These are phyloP conservation scores for Salvia miltiorrhiza DNA, from an alignment of 257 asterid species.

Conservation along the genomic window DNA sequence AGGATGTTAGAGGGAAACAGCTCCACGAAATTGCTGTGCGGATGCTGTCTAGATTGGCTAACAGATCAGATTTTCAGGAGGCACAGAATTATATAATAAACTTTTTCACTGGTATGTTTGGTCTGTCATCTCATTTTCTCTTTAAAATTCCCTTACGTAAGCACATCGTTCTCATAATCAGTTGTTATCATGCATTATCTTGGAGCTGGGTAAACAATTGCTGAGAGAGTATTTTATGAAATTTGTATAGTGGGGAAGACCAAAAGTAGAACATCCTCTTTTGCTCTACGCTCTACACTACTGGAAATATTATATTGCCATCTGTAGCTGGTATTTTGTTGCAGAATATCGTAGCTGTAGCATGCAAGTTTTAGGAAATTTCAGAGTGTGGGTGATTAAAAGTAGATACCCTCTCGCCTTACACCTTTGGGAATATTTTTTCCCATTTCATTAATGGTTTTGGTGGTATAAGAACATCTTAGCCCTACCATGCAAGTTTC, in stretches of 20 bases:
- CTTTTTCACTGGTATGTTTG: conserved; percentile 61
- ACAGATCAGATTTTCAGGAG: conserved; percentile 58
- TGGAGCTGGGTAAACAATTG: conserved; percentile 5
- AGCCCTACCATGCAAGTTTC: not conserved
- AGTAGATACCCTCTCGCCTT: not conserved
- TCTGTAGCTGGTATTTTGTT: not conserved
- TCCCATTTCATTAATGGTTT: not conserved
- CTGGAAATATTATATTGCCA: not conserved
- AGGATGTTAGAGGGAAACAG: conserved; percentile 77
- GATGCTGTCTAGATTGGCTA: conserved; percentile 60
- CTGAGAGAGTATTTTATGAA: conserved; percentile 3
- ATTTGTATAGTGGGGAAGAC: not conserved
- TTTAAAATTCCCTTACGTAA: not conserved
- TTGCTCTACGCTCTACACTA: not conserved
- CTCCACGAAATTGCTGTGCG: conserved; percentile 59
- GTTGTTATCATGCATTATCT: not conserved
- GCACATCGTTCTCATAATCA: not conserved
- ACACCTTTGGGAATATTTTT: not conserved
- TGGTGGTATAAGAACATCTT: not conserved
- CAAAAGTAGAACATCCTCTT: not conserved
- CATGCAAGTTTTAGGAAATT: not conserved
- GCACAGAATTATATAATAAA: conserved; percentile 56
- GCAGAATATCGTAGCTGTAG: not conserved
- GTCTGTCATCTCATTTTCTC: not conserved
- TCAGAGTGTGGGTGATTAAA: not conserved